phyloP scores from a whole-genome alignment of 176 grass and related monocot genomes.

The Canna indica region DNA sequence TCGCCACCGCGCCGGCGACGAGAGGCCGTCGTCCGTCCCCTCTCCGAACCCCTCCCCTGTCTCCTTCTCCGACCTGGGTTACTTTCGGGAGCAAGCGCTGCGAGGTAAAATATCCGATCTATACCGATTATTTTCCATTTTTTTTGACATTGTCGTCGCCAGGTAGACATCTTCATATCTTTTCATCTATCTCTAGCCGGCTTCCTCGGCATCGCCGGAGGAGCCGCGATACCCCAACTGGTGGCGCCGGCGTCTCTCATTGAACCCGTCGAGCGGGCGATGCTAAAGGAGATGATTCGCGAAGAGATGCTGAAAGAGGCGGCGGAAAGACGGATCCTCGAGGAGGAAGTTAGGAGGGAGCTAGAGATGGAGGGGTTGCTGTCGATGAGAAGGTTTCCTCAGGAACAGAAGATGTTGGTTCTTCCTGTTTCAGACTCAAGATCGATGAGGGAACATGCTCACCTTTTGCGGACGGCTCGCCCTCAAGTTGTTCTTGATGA shows the following conservation, averaged over 20 bases:
- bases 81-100: neutral
- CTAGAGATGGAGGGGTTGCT: conserved; percentile 14
- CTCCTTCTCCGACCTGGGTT: neutral
- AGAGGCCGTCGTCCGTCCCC: neutral
- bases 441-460: neutral
- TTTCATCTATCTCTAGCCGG: neutral
- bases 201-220: neutral
- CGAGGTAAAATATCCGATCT: conserved; percentile 23
- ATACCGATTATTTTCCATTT: neutral
- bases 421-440: neutral
- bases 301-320: conserved; percentile 26
- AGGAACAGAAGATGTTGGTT: conserved; percentile 4
- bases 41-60: neutral
- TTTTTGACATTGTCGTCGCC: neutral
- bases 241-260: neutral
- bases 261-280: conserved; percentile 9
- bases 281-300: conserved; percentile 17
- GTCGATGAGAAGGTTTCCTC: neutral
- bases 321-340: conserved; percentile 29
- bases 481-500: neutral
- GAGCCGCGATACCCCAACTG: conserved; percentile 9
- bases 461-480: neutral
- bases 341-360: conserved; percentile 23
- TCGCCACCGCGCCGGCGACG: conserved; percentile 30
- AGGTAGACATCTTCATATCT: neutral